A percentile compares a stretch with the other conserved stretches of the same genome.
These are phyloP conservation scores for Aspergillus ruber DNA, from an alignment of 2,329 filamentous ascomycete genomes.

Conservation along the genomic window DNA sequence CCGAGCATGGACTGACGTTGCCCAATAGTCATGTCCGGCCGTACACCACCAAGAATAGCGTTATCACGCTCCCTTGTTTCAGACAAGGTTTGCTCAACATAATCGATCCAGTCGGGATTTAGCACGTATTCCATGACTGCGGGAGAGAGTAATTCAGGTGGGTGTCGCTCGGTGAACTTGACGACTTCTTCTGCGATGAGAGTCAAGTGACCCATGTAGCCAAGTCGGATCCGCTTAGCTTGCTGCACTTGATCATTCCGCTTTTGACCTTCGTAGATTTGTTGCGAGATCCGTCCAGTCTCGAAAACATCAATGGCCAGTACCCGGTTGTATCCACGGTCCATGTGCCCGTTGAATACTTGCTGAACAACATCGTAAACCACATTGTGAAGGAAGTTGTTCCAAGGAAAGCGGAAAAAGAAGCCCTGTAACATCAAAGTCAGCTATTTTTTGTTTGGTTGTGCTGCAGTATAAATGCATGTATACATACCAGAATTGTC, in stretches of 20 bases:
- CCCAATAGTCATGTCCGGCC: constrained; percentile 81
- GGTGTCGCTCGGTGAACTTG: constrained; percentile 93
- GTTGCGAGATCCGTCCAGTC: constrained; percentile 77
- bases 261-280: constrained; percentile 85
- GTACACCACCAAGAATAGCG: constrained; percentile 91
- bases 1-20: constrained; percentile 64
- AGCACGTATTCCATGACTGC: constrained; percentile 82
- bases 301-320: constrained; percentile 91
- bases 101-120: constrained; percentile 85
- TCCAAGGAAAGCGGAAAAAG: constrained; percentile 98
- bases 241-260: constrained; percentile 80
- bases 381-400: constrained; percentile 98
- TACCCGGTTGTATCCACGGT: constrained; percentile 84
- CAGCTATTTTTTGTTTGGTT: background rate
- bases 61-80: constrained; percentile 95
- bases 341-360: constrained; percentile 97
- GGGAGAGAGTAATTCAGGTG: constrained; percentile 78
- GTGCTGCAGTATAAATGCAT: background rate
- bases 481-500: constrained; percentile 73
- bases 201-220: constrained; percentile 97
- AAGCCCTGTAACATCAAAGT: constrained; percentile 59
- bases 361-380: constrained; percentile 99
- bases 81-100: constrained; percentile 85
- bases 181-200: constrained; percentile 97
- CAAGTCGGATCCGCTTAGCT: constrained; percentile 80